Evolutionary conservation across 345 rosid species (phyloP), one percentile per base, ranked within the genome.

Genomic region (Aethionema arabicum): DNA sequence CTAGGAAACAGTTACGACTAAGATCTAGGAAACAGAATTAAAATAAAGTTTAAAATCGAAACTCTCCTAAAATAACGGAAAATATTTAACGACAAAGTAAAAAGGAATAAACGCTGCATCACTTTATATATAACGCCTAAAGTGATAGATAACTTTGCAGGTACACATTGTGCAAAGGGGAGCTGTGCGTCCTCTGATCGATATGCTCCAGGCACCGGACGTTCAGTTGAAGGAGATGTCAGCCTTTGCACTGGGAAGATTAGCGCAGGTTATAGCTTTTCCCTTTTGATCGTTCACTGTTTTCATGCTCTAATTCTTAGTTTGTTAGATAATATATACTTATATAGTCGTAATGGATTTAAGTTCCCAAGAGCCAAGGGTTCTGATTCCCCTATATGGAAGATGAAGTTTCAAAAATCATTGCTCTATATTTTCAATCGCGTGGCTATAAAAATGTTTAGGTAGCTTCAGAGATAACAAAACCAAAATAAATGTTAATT

Each of bases 151-250:
- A 13, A 62, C 11, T 69, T 62, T 78, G 71, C 80, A 95, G 99
- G 92, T 90, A 72, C 96, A 95, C 65, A 95, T 95, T 67, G 99
- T 90, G n/a, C 99, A 95, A 63, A 83, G 99, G 70, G 99, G 99
- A 72, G 97, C 99, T 47, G 95, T 95, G 36, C 78, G 79, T 56
- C 99, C 99, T 65, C 75, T 93, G 62, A 87, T 93, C 38, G 97
- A 87, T 55, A 90, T 93, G 99, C 96, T 93, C 49, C 93, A 85
- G 72, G 85, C 97, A 41, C 64, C 78, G 0, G 99, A 93, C 64
- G 81, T 90, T 21, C 99, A 93, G 74, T 75, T 93, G 78, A 85
- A 85, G 74, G 99, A 93, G 79, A 93, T 93, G 99, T 87, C 99
- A 3, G 97, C 99, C 63, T 93, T 93, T 84, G 99, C 99, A 61